These are phyloP conservation scores for Mycena kentingensis DNA, from an alignment of 768 basidiomycete species.

Conservation along the genomic window DNA sequence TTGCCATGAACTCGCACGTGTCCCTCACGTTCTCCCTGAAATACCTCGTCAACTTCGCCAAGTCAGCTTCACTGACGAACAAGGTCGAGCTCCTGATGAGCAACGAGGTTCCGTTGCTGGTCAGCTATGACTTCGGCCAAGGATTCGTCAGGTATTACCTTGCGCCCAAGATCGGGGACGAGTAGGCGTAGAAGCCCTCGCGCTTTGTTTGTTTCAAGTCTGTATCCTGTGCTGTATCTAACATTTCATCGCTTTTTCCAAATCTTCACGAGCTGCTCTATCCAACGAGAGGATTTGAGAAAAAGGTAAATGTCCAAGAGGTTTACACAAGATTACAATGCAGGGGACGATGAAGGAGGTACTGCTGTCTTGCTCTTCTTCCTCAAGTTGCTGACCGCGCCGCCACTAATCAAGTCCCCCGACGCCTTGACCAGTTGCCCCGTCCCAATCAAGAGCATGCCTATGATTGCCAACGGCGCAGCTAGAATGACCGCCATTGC, in stretches of 20 bases:
- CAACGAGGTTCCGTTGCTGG: conserved; percentile 88
- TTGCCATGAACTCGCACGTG: conserved; percentile 90
- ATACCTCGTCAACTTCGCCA: conserved; percentile 96
- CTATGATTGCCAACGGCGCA: conserved; percentile 12
- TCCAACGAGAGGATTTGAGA: too few species aligned
- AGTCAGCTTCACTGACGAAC: conserved; percentile 73
- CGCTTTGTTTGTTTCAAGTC: conserved; percentile 2
- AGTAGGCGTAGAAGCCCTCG: conserved; percentile 43
- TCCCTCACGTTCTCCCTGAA: conserved; percentile 93
- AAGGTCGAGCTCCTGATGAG: conserved; percentile 86
- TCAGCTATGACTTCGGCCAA: conserved; percentile 86
- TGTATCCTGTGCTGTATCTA: conserved; percentile 11
- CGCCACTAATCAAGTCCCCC: conserved; percentile 7
- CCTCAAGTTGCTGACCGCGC: too few species aligned
- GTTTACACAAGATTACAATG: too few species aligned
- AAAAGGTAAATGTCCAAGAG: too few species aligned
- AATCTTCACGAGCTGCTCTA: too few species aligned
- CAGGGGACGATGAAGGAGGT: too few species aligned
- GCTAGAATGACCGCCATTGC: conserved; percentile 14
- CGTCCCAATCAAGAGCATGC: conserved; percentile 1
- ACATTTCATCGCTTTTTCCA: not conserved
- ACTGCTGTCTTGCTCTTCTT: too few species aligned
- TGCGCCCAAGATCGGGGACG: conserved; percentile 93
- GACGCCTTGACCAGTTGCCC: conserved; percentile 10
- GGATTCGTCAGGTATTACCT: conserved; percentile 93